A percentile compares a stretch with the other conserved stretches of the same genome.
phyloP scores from a whole-genome alignment of 2,329 filamentous ascomycete species.

The Ophiostoma sp. region DNA sequence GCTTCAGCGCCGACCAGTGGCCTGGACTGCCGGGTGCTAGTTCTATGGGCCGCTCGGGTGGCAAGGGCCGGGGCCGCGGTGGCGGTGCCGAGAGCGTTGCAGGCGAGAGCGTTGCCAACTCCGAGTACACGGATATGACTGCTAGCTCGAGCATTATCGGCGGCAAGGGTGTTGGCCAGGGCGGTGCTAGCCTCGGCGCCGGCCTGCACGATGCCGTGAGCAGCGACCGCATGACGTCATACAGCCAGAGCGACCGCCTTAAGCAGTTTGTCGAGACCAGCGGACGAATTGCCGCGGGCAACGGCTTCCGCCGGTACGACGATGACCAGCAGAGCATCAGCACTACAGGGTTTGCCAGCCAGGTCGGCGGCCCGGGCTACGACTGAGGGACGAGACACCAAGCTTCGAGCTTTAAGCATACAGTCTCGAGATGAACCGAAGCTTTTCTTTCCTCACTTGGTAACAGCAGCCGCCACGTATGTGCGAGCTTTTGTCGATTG shows the following conservation, averaged over 20 bases:
- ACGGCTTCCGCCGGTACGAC: conserved; percentile 68
- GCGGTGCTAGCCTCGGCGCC: conserved; percentile 77
- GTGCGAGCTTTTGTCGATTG: not conserved
- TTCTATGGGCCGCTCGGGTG: conserved; percentile 51
- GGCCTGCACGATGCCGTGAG: conserved; percentile 72
- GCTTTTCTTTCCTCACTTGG: not conserved
- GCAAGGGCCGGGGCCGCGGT: conserved; percentile 60
- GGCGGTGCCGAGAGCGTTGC: conserved; percentile 65
- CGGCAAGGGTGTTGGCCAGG: conserved; percentile 69
- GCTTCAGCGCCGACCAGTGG: conserved; percentile 84
- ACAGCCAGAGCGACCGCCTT: conserved; percentile 80
- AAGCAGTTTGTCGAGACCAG: conserved; percentile 84
- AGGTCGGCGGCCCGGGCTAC: conserved; percentile 62
- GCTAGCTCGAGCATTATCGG: conserved; percentile 71
- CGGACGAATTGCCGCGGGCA: conserved; percentile 60
- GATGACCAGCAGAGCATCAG: conserved; percentile 95
- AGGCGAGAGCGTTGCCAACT: conserved; percentile 87
- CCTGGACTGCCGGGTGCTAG: conserved; percentile 67
- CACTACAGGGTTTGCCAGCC: conserved; percentile 92
- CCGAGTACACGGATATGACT: conserved; percentile 68
- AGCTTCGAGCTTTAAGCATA: not conserved
- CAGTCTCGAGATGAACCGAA: not conserved
- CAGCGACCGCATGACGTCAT: conserved; percentile 54
- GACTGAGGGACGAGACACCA: conserved; percentile 38
- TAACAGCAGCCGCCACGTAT: not conserved